Base-by-base conservation (phyloP, 2,329 filamentous ascomycete species). In the Diplodia mutila region DNA sequence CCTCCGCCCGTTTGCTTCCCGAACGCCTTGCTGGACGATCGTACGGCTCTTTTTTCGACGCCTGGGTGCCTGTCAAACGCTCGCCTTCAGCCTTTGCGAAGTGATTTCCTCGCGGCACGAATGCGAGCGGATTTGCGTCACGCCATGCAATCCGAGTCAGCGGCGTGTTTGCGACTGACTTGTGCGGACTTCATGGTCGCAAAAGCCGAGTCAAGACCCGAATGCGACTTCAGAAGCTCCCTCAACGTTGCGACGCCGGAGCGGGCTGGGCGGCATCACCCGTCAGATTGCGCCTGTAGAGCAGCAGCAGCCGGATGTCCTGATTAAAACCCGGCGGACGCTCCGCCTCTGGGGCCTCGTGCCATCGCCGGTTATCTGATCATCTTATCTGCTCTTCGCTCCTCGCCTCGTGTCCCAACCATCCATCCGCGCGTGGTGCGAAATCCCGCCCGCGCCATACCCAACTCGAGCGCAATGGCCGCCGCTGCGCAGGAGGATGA, bases 111-210 rank as follows among this genome's bases (percentile, higher is more conserved):
- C 32, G 32, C 32, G 32, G 9, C 32, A 34, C 9, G 32, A 34
- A 34, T n/a, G 16, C n/a, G n/a, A n/a, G n/a, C n/a, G n/a, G n/a
- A n/a, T n/a, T n/a, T n/a, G n/a, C 16, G 39, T 61, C 55, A 48
- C 55, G 55, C 55, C 55, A 61, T 48, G 55, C 55, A n/a, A n/a
- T 32, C 18, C 55, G 55, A 61, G 55, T 61, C 55, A 61, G 55
- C 54, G 54, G 18, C 54, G 25, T 25, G 54, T 3, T 6, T 25
- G 18, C 14, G 29, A 61, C 32, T 46, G 55, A 61, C 37, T 61
- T 48, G 29, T n/a, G n/a, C n/a, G n/a, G n/a, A n/a, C n/a, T n/a
- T n/a, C n/a, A 14, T 2, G 32, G 4, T 34, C 4, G 25, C 16
- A 39, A 21, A 16, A 25, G 48, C 6, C 55, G 55, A 61, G 55